Percentiles rank a stretch among this genome's conserved stretches.
phyloP scores from a whole-genome alignment of 108 stramenopile genomes.

The Nitzschia sp. region DNA sequence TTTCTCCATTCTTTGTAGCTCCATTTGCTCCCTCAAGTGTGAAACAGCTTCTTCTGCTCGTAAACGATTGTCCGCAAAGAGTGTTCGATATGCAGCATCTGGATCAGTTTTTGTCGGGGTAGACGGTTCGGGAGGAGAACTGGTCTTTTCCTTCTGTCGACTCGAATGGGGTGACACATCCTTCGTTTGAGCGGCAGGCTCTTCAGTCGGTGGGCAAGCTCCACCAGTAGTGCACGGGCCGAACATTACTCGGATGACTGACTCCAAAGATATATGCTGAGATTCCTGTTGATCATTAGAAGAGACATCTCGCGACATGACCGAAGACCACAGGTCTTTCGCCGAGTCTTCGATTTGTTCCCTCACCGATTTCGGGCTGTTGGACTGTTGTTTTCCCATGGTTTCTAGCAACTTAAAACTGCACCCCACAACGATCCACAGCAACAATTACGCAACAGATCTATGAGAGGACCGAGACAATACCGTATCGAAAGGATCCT shows the following conservation, averaged over 20 bases:
- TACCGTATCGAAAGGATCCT: too few relatives aligned
- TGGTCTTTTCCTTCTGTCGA: neutral
- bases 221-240: constrained; percentile 34
- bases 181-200: neutral
- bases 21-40: constrained; percentile 1
- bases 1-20: neutral
- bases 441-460: too few relatives aligned
- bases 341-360: constrained; percentile 19
- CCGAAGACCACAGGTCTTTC: constrained; percentile 22
- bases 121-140: neutral
- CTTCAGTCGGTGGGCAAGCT: neutral
- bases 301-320: constrained; percentile 3
- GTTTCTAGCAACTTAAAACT: neutral
- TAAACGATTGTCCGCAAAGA: neutral
- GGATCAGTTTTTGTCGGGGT: constrained; percentile 7
- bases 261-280: constrained; percentile 24
- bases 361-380: constrained; percentile 15
- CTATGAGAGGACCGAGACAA: too few relatives aligned
- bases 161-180: neutral
- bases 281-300: constrained; percentile 3
- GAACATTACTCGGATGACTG: constrained; percentile 36
- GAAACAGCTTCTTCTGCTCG: constrained; percentile 21
- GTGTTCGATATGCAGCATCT: neutral
- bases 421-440: neutral
- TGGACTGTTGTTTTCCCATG: neutral